Percentiles rank a stretch among this genome's conserved stretches.
These are phyloP conservation scores for Turnera subulata DNA, from an alignment of 345 rosid genomes.

Conservation along the genomic window DNA sequence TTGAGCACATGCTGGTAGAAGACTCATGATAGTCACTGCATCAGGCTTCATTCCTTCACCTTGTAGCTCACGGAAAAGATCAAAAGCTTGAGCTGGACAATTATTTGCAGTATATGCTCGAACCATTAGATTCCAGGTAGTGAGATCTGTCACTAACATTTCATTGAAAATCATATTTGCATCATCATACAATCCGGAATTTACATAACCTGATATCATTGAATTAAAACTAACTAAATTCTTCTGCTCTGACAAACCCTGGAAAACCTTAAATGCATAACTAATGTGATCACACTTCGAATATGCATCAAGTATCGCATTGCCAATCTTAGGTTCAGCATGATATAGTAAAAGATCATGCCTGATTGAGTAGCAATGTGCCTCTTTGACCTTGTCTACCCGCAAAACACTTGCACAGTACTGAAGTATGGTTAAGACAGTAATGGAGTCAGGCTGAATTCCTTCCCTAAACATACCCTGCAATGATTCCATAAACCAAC, in stretches of 20 bases:
- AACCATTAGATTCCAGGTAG: constrained; percentile 82
- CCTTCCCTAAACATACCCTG: constrained; percentile 45
- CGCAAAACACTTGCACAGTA: constrained; percentile 27
- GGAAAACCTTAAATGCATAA: constrained; percentile 55
- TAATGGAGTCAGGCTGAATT: constrained; percentile 43
- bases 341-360: constrained; percentile 35
- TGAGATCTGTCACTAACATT: constrained; percentile 52
- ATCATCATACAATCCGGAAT: constrained; percentile 47
- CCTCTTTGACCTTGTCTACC: constrained; percentile 54
- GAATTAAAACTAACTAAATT: constrained; percentile 57
- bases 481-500: constrained; percentile 42
- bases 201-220: constrained; percentile 52
- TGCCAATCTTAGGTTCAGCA: constrained; percentile 38
- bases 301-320: constrained; percentile 74
- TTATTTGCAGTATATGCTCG: constrained; percentile 57
- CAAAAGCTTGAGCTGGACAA: constrained; percentile 45
- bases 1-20: constrained; percentile 67
- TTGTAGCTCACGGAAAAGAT: constrained; percentile 49
- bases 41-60: constrained; percentile 65
- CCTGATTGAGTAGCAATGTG: constrained; percentile 64
- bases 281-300: constrained; percentile 59
- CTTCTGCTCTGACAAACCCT: constrained; percentile 38
- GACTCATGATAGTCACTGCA: constrained; percentile 63
- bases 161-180: constrained; percentile 40
- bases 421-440: constrained; percentile 42